These are phyloP conservation scores for Microcos paniculata DNA, from an alignment of 345 rosid genomes.

Conservation along the genomic window DNA sequence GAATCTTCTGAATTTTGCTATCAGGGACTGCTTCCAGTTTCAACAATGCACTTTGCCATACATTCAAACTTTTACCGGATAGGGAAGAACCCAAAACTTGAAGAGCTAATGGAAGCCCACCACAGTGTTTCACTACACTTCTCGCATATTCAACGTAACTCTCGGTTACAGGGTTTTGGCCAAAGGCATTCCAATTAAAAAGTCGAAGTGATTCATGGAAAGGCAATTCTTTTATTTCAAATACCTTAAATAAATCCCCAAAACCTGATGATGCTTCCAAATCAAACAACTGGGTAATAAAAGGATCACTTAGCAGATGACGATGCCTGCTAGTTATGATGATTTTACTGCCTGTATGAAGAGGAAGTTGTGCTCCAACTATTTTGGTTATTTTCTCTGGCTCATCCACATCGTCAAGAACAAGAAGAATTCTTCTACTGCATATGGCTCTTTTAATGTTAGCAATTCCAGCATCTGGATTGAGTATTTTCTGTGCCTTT, in stretches of 20 bases:
- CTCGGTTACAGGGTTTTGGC: slow-evolving; percentile 16
- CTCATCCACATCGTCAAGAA: slow-evolving; percentile 14
- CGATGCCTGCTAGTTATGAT: neutral
- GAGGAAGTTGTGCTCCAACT: neutral
- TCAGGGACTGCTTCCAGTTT: neutral
- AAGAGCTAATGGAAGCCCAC: slow-evolving; percentile 11
- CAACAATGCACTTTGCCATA: slow-evolving; percentile 28
- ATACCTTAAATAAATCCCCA: neutral
- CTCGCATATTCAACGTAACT: too few species aligned
- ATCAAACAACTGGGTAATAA: neutral
- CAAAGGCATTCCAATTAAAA: slow-evolving; percentile 31
- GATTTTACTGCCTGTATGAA: neutral
- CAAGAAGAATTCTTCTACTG: slow-evolving; percentile 2
- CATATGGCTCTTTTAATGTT: neutral
- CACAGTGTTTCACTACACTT: neutral
- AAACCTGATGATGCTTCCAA: neutral
- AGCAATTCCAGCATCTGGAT: neutral
- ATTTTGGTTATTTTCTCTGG: neutral
- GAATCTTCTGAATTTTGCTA: slow-evolving; percentile 9
- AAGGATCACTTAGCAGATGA: neutral
- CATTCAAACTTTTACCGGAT: neutral
- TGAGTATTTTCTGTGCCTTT: neutral
- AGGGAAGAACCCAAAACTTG: slow-evolving; percentile 34
- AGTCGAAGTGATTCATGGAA: slow-evolving; percentile 23
- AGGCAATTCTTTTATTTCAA: neutral